Base-by-base conservation (phyloP, 2,329 filamentous ascomycete species). In the Tolypocladium guangdongense region DNA sequence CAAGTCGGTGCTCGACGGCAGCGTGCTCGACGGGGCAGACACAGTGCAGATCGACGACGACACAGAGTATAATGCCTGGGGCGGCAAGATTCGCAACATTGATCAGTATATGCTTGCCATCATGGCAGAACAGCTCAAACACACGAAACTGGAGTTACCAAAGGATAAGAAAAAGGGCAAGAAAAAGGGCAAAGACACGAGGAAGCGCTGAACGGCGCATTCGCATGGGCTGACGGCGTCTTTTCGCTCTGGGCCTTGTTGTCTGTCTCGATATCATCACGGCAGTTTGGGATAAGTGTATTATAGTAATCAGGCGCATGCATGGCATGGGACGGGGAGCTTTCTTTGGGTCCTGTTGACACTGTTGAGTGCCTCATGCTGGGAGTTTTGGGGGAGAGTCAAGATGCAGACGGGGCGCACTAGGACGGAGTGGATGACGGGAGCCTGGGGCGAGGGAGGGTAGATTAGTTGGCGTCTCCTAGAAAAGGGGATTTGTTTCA, bases 21-120 rank as follows among this genome's bases (percentile, higher is more conserved):
- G 61, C 8, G 52, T 59, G 33, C 58, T 65, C 2, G 62, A 66
- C 14, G 62, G 62, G 4, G 59, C 70, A 51, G 68, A 71, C 50
- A 63, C 68, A 53, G 58, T 68, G 43, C 56, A 63, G 2, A 59
- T 60, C 4, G 68, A 66, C 8, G 64, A 70, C 8, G 66, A 76
- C 48, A 62, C 73, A 0, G 82, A 86, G 58, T 64, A 71, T 33
- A 84, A 83, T 56, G 82, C 82, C 1, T 83, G 75, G 72, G 82
- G 80, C 7, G 75, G 72, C 39, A 73, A 65, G 52, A 76, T 86
- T 55, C 71, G 72, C 51, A 83, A 80, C 41, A 81, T 90, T 54
- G 88, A 92, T 64, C 83, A 90, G 51, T 90, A 87, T 64, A 85
- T 93, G 78, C 71, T 93, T 50, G 72, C 73, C 37, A 79, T 81